Conservation (phyloP, 2,329 filamentous ascomycete genomes). For the Diaporthe sp. region DNA sequence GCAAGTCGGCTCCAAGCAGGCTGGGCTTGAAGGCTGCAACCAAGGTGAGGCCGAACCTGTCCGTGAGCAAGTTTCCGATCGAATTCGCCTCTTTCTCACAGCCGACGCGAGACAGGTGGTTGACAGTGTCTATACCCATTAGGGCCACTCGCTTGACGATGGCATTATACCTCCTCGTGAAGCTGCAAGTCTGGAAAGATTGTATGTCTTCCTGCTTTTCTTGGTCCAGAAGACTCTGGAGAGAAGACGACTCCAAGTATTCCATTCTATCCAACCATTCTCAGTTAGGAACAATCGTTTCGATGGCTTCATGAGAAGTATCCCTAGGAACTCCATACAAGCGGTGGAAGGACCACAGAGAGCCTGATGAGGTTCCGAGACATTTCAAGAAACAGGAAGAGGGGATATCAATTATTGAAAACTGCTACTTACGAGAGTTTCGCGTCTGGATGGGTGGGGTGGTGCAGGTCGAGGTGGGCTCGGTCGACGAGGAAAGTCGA, state of each 20-base stretch:
- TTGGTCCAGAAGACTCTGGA: conserved; percentile 47
- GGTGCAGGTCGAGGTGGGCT: conserved; percentile 68
- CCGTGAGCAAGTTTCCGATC: conserved; percentile 50
- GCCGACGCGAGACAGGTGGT: conserved; percentile 58
- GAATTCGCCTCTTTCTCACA: conserved; percentile 56
- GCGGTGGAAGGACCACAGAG: background rate
- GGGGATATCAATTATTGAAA: background rate
- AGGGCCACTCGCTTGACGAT: conserved; percentile 50
- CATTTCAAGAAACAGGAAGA: background rate
- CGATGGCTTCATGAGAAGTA: background rate
- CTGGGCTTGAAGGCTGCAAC: conserved; percentile 19
- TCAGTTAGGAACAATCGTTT: background rate
- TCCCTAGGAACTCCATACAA: background rate
- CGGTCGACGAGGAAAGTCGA: conserved; percentile 58
- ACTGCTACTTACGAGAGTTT: conserved; percentile 53
- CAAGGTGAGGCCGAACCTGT: conserved; percentile 44
- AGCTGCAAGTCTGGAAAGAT: conserved; percentile 41
- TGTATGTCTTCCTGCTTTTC: conserved; percentile 42
- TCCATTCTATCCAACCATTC: conserved; percentile 47
- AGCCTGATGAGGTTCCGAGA: background rate
- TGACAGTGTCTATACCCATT: conserved; percentile 62
- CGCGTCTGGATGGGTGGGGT: conserved; percentile 65
- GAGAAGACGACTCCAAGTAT: conserved; percentile 42
- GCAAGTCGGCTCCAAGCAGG: background rate
- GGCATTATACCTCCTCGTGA: conserved; percentile 38